Percentiles rank a stretch among this genome's conserved stretches.
phyloP scores from a whole-genome alignment of 2,329 filamentous ascomycete species.

The Dothideomycetes sp. region DNA sequence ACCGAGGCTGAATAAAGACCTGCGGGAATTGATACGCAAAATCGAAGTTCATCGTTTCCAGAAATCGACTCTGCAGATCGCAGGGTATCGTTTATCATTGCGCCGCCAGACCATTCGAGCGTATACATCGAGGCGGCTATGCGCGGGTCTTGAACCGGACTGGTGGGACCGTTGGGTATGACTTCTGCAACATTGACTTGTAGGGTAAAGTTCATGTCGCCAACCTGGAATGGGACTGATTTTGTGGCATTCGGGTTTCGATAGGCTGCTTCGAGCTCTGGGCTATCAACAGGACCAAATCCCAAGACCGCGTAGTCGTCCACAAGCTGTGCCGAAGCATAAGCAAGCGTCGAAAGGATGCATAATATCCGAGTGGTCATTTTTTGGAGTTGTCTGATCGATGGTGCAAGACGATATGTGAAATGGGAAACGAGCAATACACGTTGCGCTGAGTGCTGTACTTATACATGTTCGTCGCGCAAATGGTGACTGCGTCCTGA shows the following conservation, averaged over 20 bases:
- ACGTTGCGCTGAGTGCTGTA: too few relatives aligned
- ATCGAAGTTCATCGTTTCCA: not conserved
- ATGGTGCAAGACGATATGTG: too few relatives aligned
- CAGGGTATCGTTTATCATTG: not conserved
- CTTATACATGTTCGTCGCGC: too few relatives aligned
- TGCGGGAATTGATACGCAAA: not conserved
- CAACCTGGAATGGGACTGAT: conserved; percentile 1
- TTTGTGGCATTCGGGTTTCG: not conserved
- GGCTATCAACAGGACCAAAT: too few relatives aligned
- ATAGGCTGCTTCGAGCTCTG: too few relatives aligned
- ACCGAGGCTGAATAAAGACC: not conserved
- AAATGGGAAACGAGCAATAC: too few relatives aligned
- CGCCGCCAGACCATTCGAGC: not conserved
- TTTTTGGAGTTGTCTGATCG: too few relatives aligned
- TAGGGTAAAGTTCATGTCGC: conserved; percentile 3
- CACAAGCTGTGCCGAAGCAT: too few relatives aligned
- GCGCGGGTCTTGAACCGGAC: not conserved
- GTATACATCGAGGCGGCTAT: conserved; percentile 1
- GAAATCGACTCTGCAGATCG: not conserved
- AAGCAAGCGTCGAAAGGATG: too few relatives aligned
- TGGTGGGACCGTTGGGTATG: not conserved
- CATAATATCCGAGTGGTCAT: too few relatives aligned
- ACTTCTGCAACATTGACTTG: conserved; percentile 3
- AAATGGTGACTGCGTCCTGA: too few relatives aligned
- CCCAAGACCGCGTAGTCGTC: too few relatives aligned